phyloP scores from a whole-genome alignment of 2,329 filamentous ascomycete genomes.

The Passalora sequoiae region DNA sequence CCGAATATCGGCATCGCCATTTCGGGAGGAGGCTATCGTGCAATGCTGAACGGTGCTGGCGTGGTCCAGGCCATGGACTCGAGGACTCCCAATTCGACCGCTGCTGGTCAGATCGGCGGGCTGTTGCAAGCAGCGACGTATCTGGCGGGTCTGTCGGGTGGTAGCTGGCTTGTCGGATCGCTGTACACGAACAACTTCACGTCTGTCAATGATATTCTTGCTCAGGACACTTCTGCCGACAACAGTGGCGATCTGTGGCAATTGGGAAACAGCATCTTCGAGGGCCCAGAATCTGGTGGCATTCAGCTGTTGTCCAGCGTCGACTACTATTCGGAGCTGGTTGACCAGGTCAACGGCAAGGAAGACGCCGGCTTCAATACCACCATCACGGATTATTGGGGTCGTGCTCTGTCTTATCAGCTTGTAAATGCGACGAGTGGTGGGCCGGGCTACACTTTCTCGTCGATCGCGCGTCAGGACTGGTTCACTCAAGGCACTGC shows the following conservation, averaged over 20 bases:
- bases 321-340: slow-evolving; percentile 59
- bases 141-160: slow-evolving; percentile 72
- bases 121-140: slow-evolving; percentile 78
- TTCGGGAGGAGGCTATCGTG: slow-evolving; percentile 80
- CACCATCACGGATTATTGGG: slow-evolving; percentile 79
- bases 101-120: slow-evolving; percentile 66
- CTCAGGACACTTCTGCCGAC: slow-evolving; percentile 27
- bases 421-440: slow-evolving; percentile 71
- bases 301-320: slow-evolving; percentile 52
- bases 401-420: slow-evolving; percentile 79
- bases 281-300: slow-evolving; percentile 49
- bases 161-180: slow-evolving; percentile 79
- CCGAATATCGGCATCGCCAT: slow-evolving; percentile 71
- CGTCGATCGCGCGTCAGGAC: slow-evolving; percentile 62
- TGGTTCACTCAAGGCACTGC: slow-evolving; percentile 59
- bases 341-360: slow-evolving; percentile 57
- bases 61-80: slow-evolving; percentile 73
- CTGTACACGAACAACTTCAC: slow-evolving; percentile 75
- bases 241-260: slow-evolving; percentile 47
- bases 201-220: slow-evolving; percentile 55
- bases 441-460: slow-evolving; percentile 73
- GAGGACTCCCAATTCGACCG: slow-evolving; percentile 59
- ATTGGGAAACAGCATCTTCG: slow-evolving; percentile 57
- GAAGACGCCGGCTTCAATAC: slow-evolving; percentile 58
- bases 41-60: slow-evolving; percentile 78